Evolutionary conservation across 768 basidiomycete species (phyloP).

Genomic region (Phlegmacium glaucopus): DNA sequence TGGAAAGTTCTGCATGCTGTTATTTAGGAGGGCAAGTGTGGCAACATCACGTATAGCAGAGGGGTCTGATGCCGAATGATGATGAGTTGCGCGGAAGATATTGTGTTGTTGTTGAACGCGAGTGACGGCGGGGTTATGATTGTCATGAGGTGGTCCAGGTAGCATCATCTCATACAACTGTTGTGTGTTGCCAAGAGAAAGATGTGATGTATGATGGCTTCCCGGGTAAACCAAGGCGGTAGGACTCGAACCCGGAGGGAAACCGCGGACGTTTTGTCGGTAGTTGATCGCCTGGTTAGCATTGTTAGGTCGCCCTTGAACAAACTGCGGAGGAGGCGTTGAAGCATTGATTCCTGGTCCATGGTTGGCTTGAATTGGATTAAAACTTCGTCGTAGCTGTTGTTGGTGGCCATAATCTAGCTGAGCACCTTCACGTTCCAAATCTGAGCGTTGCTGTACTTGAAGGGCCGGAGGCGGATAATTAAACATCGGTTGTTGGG

Average conservation of each 20-base stretch:
- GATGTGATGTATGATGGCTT: slow-evolving; percentile 58
- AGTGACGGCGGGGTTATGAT: slow-evolving; percentile 61
- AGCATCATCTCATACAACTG: slow-evolving; percentile 82
- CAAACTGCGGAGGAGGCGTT: slow-evolving; percentile 40
- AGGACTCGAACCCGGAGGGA: slow-evolving; percentile 53
- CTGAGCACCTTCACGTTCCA: slow-evolving; percentile 43
- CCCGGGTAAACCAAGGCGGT: slow-evolving; percentile 49
- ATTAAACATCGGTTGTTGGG: slow-evolving; percentile 48
- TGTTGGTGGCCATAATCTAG: slow-evolving; percentile 49
- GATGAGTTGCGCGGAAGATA: slow-evolving; percentile 69
- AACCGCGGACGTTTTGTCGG: slow-evolving; percentile 60
- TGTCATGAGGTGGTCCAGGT: slow-evolving; percentile 47
- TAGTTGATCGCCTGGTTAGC: slow-evolving; percentile 46
- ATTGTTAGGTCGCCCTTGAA: slow-evolving; percentile 51
- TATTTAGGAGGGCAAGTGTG: slow-evolving; percentile 59
- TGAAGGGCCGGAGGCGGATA: slow-evolving; percentile 39
- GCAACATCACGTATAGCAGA: slow-evolving; percentile 71
- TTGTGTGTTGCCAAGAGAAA: slow-evolving; percentile 71
- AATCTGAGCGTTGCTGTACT: slow-evolving; percentile 22
- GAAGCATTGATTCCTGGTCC: slow-evolving; percentile 17
- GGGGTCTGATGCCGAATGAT: slow-evolving; percentile 82
- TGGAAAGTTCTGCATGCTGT: slow-evolving; percentile 47
- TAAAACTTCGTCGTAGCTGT: slow-evolving; percentile 53
- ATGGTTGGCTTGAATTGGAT: slow-evolving; percentile 27
- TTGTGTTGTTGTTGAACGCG: slow-evolving; percentile 81